Conservation (phyloP, 1,284 basidiomycete species). For the Limonomyces culmigenus region DNA sequence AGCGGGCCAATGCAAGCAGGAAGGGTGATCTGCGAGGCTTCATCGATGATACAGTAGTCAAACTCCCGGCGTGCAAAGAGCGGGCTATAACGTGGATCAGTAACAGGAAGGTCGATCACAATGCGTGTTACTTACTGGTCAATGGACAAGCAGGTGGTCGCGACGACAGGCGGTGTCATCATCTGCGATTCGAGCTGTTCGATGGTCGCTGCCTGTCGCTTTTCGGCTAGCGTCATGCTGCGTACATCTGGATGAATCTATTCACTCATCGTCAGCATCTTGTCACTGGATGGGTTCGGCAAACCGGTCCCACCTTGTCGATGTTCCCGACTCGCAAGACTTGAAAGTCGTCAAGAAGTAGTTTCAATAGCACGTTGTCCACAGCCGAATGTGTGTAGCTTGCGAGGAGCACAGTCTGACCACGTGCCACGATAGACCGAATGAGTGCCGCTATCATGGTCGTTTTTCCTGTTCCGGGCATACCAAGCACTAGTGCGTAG, state of each 20-base stretch:
- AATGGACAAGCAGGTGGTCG: slow-evolving; percentile 85
- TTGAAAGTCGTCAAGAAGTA: slow-evolving; percentile 46
- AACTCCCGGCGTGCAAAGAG: slow-evolving; percentile 76
- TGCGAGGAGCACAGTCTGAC: slow-evolving; percentile 79
- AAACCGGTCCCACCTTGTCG: slow-evolving; percentile 52
- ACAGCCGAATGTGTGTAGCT: slow-evolving; percentile 97
- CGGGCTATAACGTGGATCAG: slow-evolving; percentile 33
- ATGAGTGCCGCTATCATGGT: slow-evolving; percentile 89
- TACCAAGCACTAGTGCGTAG: slow-evolving; percentile 86
- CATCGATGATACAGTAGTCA: slow-evolving; percentile 97
- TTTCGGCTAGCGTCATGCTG: slow-evolving; percentile 48
- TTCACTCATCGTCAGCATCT: no score
- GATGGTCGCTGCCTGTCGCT: slow-evolving; percentile 38
- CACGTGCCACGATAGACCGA: slow-evolving; percentile 56
- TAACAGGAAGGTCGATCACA: background rate
- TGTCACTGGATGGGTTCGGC: background rate
- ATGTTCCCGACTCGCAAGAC: slow-evolving; percentile 80
- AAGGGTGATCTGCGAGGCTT: slow-evolving; percentile 94
- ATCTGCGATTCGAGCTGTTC: slow-evolving; percentile 69
- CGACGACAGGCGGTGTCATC: slow-evolving; percentile 82
- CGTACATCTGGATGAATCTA: slow-evolving; percentile 71
- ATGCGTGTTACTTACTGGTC: slow-evolving; percentile 56
- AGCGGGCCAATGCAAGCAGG: slow-evolving; percentile 92
- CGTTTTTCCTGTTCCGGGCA: slow-evolving; percentile 98
- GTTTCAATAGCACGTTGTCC: slow-evolving; percentile 83